These are phyloP conservation scores for Penicillium dipodomyicola DNA, from an alignment of 495 filamentous ascomycete species.

Conservation along the genomic window DNA sequence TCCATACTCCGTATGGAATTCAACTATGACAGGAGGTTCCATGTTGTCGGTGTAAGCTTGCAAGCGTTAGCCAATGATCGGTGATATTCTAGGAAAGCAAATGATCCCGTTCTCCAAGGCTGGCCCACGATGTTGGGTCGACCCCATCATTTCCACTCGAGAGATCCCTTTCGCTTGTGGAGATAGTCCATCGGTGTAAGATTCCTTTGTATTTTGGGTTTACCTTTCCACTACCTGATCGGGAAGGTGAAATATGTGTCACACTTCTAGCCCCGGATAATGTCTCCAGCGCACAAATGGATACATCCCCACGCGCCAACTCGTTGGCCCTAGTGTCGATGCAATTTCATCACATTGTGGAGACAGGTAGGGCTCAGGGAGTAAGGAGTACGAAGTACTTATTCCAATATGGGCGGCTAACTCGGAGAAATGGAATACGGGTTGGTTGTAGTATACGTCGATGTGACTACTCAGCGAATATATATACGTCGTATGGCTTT, in stretches of 20 bases:
- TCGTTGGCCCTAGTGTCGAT: not conserved
- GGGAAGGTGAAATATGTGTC: constrained; percentile 14
- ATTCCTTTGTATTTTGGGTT: not conserved
- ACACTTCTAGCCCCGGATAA: not conserved
- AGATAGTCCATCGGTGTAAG: not conserved
- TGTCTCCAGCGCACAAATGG: not conserved
- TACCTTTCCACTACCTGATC: constrained; percentile 3
- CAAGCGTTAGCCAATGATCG: constrained; percentile 8
- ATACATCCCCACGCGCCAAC: not conserved
- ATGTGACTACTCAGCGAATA: not conserved
- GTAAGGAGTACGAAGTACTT: too few species aligned
- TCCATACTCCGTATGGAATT: not conserved
- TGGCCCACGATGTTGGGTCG: not conserved
- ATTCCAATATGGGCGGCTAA: not conserved
- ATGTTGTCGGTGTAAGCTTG: constrained; percentile 4
- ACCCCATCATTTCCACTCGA: not conserved
- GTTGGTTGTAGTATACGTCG: not conserved
- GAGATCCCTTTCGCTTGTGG: not conserved
- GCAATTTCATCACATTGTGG: constrained; percentile 1
- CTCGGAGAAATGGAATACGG: not conserved
- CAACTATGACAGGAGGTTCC: constrained; percentile 4
- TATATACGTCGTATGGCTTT: not conserved
- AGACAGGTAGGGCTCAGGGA: not conserved
- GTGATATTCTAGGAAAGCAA: not conserved
- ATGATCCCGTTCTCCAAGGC: not conserved